These are phyloP conservation scores for Wickerhamomyces rabaulensis DNA, from an alignment of 805 yeast genomes.

Conservation along the genomic window DNA sequence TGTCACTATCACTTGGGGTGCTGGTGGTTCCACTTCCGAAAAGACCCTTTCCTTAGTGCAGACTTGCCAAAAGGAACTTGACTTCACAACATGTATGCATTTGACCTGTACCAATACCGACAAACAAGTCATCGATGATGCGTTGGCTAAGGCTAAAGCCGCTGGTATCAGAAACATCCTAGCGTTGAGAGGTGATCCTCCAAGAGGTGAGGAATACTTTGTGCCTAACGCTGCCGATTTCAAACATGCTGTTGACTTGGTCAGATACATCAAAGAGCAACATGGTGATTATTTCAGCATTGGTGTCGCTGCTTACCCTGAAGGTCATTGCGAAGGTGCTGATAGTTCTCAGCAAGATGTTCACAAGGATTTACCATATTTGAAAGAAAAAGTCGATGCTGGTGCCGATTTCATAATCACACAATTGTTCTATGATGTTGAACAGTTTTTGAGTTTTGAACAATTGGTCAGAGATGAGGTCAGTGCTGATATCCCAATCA, in stretches of 20 bases:
- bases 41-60: constrained; percentile 82
- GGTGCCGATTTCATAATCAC: constrained; percentile 95
- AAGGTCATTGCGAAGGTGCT: constrained; percentile 91
- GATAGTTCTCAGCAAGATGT: constrained; percentile 62
- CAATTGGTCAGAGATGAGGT: constrained; percentile 37
- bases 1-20: constrained; percentile 97
- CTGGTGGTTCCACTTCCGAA: constrained; percentile 90
- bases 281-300: constrained; percentile 83
- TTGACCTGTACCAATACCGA: constrained; percentile 95
- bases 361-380: constrained; percentile 64
- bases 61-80: constrained; percentile 67
- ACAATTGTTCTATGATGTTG: constrained; percentile 95
- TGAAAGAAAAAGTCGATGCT: constrained; percentile 86
- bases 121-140: constrained; percentile 67
- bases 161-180: constrained; percentile 84
- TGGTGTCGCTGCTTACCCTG: constrained; percentile 98
- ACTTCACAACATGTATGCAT: constrained; percentile 89
- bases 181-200: constrained; percentile 95
- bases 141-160: constrained; percentile 62
- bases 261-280: constrained; percentile 62
- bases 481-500: constrained; percentile 45
- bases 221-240: constrained; percentile 39
- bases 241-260: constrained; percentile 79
- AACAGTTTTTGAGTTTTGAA: constrained; percentile 67
- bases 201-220: constrained; percentile 67